A percentile compares a stretch with the other conserved stretches of the same genome.
These are phyloP conservation scores for Flagelloscypha sp. DNA, from an alignment of 768 basidiomycete species.

Conservation along the genomic window DNA sequence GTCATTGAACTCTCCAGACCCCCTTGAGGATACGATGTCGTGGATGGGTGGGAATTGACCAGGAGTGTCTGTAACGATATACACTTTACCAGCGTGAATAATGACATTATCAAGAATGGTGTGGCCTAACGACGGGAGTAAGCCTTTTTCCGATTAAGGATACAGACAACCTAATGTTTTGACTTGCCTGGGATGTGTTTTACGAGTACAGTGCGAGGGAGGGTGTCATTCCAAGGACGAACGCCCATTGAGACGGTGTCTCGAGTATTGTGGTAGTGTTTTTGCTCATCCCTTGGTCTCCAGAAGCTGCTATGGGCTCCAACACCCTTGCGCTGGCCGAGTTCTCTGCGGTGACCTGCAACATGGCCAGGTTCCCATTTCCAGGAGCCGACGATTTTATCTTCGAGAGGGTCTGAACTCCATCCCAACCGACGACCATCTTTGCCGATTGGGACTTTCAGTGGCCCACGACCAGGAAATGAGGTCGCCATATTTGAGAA, in stretches of 20 bases:
- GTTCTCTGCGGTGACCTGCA: slow-evolving; percentile 45
- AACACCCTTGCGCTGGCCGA: slow-evolving; percentile 32
- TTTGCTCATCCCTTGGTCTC: slow-evolving; percentile 25
- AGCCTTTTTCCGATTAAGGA: neutral
- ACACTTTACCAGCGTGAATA: slow-evolving; percentile 63
- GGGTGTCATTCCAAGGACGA: slow-evolving; percentile 43
- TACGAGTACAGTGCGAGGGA: slow-evolving; percentile 49
- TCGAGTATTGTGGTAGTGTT: slow-evolving; percentile 17
- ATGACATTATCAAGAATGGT: slow-evolving; percentile 80
- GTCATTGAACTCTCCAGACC: slow-evolving; percentile 36
- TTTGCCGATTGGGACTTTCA: slow-evolving; percentile 23
- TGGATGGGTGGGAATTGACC: slow-evolving; percentile 49
- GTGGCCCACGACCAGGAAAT: slow-evolving; percentile 31
- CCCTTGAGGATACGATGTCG: slow-evolving; percentile 36
- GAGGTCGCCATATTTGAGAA: slow-evolving; percentile 31
- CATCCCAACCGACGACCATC: slow-evolving; percentile 48
- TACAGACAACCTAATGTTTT: neutral
- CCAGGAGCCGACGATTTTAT: slow-evolving; percentile 63
- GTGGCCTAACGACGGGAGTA: slow-evolving; percentile 45
- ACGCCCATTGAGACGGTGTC: slow-evolving; percentile 45
- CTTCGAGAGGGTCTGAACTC: slow-evolving; percentile 53
- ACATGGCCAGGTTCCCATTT: slow-evolving; percentile 53
- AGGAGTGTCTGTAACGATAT: slow-evolving; percentile 63
- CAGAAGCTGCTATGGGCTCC: slow-evolving; percentile 36
- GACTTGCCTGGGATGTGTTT: slow-evolving; percentile 58